Conservation (phyloP, 2,329 filamentous ascomycete species). For the Phaeomoniella chlamydospora region DNA sequence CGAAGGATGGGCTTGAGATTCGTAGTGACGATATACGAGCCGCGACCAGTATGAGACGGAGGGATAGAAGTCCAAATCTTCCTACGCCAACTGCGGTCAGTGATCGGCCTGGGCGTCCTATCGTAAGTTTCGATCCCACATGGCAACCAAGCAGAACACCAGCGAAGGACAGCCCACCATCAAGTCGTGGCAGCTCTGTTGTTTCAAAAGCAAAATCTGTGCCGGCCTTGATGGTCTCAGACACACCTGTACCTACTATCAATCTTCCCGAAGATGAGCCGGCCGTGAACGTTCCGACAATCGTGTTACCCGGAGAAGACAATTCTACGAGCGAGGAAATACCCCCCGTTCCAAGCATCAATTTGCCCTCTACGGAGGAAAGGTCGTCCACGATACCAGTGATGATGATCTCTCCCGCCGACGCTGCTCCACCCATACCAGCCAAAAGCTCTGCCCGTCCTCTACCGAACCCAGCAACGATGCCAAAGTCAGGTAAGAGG, state of each 20-base stretch:
- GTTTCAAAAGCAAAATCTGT: conserved; percentile 3
- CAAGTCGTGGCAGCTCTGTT: conserved; percentile 13
- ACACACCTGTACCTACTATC: conserved; percentile 17
- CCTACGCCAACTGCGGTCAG: conserved; percentile 85
- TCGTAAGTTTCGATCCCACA: conserved; percentile 87
- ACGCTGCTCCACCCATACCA: conserved; percentile 3
- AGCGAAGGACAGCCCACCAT: conserved; percentile 7
- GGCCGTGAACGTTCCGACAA: conserved; percentile 3
- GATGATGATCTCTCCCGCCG: conserved; percentile 15
- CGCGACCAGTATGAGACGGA: conserved; percentile 78
- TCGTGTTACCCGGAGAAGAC: conserved; percentile 5
- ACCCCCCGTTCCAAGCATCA: conserved; percentile 30
- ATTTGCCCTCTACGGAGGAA: conserved; percentile 28
- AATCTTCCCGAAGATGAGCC: conserved; percentile 13
- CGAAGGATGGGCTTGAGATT: conserved; percentile 69
- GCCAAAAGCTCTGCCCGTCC: conserved; percentile 10
- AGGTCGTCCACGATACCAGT: conserved; percentile 15
- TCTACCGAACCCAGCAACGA: conserved; percentile 13
- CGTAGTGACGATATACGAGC: conserved; percentile 75
- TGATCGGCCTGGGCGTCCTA: conserved; percentile 76
- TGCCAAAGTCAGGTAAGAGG: conserved; percentile 16
- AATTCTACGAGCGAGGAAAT: conserved; percentile 3
- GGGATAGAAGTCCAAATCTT: conserved; percentile 72
- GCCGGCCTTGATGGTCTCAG: conserved; percentile 26
- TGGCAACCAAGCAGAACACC: conserved; percentile 45